Evolutionary conservation across 2,329 filamentous ascomycete species (phyloP), one percentile per base, ranked within the genome.

Genomic region (Juglanconis oblonga): DNA sequence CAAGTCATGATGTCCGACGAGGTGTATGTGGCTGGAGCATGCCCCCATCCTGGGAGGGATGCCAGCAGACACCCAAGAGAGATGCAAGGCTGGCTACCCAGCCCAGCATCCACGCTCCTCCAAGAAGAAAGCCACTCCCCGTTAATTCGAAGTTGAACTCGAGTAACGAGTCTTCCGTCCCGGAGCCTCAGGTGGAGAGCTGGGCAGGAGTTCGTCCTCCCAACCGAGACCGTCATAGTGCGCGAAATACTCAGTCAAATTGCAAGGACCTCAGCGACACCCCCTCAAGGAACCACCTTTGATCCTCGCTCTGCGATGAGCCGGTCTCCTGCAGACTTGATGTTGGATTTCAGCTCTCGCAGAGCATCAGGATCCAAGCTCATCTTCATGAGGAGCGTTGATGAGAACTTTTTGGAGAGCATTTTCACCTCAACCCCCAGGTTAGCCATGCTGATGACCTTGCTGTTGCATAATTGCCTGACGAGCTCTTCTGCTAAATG

Each of bases 401-500:
- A 63, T 11, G 61, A 63, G 58, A 72, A 67, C 58, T 64, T 69
- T 6, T 68, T 69, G 14, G 71, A 72, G 7, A 64, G 64, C 36
- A 68, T 58, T 24, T 63, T 62, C 24, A 71, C 58, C 59, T 73
- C 70, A 38, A 72, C 70, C 33, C 66, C 67, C 11, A 73, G 59
- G 60, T 71, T 73, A 17, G 68, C 64, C 64, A 70, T 66, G 53
- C 68, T 72, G 55, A 73, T 70, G 14, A 69, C 52, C 55, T 65
- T 71, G 45, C 69, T 68, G 45, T 73, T 57, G 55, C 71, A 73
- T 6, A 73, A 52, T 24, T 70, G 62, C 49, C 62, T 66, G 45
- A 73, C 69, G 2, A 73, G 67, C 14, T 59, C 66, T 60, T 72
- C 71, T 3, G 67, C 70, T 57, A 73, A 50, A 55, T 71, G 67